A percentile compares a stretch with the other conserved stretches of the same genome.
These are phyloP conservation scores for Schwanniomyces occidentalis DNA, from an alignment of 805 yeast species.

Conservation along the genomic window DNA sequence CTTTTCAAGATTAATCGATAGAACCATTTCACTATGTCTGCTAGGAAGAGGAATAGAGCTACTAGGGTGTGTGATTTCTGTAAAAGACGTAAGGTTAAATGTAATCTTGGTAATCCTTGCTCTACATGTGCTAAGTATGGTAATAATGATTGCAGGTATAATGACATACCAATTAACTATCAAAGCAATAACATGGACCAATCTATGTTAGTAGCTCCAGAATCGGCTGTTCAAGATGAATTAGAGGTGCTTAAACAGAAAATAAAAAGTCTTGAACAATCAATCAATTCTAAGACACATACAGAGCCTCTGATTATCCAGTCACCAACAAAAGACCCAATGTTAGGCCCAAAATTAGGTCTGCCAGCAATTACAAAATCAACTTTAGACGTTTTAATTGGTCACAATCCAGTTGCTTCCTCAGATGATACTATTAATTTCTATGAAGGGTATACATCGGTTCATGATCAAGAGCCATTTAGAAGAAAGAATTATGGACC, in stretches of 20 bases:
- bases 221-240: conserved; percentile 10
- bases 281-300: conserved; percentile 6
- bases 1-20: no score
- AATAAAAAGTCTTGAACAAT: conserved; percentile 13
- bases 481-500: conserved; percentile 32
- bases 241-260: conserved; percentile 13
- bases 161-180: background rate
- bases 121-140: conserved; percentile 32
- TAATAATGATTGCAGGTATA: conserved; percentile 25
- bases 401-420: conserved; percentile 16
- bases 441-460: conserved; percentile 22
- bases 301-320: background rate
- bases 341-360: no score
- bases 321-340: no score
- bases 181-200: background rate
- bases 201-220: background rate
- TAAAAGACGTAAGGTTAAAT: conserved; percentile 36
- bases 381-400: conserved; percentile 3
- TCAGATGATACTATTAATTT: conserved; percentile 17
- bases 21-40: no score
- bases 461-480: conserved; percentile 22
- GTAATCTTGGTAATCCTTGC: conserved; percentile 39
- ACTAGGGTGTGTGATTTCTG: conserved; percentile 39
- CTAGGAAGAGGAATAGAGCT: conserved; percentile 25
- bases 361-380: no score